Base-by-base conservation (phyloP, 257 asterid genomes). In the Avicennia marina region DNA sequence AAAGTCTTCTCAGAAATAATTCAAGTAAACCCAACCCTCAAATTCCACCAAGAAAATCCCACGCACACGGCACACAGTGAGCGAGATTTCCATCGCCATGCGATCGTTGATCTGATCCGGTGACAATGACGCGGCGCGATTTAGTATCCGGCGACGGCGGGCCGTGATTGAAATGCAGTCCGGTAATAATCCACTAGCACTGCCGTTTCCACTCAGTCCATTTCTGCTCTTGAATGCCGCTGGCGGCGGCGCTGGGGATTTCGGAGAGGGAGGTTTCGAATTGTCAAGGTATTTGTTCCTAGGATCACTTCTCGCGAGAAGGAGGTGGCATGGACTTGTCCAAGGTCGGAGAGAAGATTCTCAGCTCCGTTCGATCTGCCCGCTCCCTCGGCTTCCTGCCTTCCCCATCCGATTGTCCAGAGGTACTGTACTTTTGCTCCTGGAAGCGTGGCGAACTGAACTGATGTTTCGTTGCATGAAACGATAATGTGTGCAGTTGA, bases 281-380 rank as follows among this genome's bases (percentile, higher is more conserved):
- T 74, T 93, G 46, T 93, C 97, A 22, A 84, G 93, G 78, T 70
- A 80, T 57, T 70, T 93, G 76, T 93, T 93, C 80, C 70, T 93
- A 40, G 96, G 94, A 44, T 89, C 99, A 70, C 81, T 86, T 93
- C 73, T 82, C 91, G 41, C 81, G 75, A 33, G 87, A 85, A 67
- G 88, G 83, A 70, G 90, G 87, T 60, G 81, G 75, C 63, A 93
- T 93, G 99, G 99, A 93, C 83, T 76, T 89, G 71, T 89, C 99
- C 49, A 86, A 86, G 72, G 97, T 93, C 63, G 99, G 97, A 52
- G 97, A 93, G 81, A 93, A 89, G 89, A 72, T 93, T 65, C 71
- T 90, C 74, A 87, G 95, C 77, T 87, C 96, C 45, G 96, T 84
- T 68, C 96, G 97, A 67, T 86, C 96, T 3, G 97, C 97, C 3